Base-by-base conservation (phyloP, 164 flowering plant species). In the Piper longum region DNA sequence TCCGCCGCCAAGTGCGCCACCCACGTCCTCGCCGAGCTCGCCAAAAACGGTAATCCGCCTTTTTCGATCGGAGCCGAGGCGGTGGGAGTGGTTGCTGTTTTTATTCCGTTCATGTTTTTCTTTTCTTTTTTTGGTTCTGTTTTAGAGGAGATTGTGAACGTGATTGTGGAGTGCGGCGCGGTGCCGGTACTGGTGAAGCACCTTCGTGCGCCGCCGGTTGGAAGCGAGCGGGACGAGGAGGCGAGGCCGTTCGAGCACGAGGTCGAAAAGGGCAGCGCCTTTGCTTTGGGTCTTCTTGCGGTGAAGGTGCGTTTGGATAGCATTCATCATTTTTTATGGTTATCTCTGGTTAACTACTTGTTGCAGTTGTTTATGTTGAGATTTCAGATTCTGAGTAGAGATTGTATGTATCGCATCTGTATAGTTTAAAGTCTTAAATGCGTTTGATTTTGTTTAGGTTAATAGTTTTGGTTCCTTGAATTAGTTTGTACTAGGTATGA, bases 241-340 rank as follows among this genome's bases (percentile, higher is more conserved):
- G 43, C 59, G 57, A 84, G 71, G 85, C 86, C 88, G 26, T 75
- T 71, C 57, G 97, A 87, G 79, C 92, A 85, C 43, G 97, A 90
- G 69, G 97, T 90, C 8, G 97, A 87, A 83, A 87, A 87, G 64
- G 95, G 88, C 36, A 78, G 90, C 61, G 95, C 95, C 9, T 90
- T 90, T 64, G 90, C 88, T 5, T 76, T 90, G 2, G 91, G 97
- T 7, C 90, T 87, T 62, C 90, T 90, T 19, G 91, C 97, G 40
- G 87, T 90, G 1, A 90, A 87, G 95, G 95, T 90, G 54, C 57
- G 60, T 45, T 18, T 11, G 56, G 64, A 51, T 26, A 36, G 26
- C 4, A 12, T n/a, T 40, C 54, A 17, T 54, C 19, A 43, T 7
- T 54, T 54, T 39, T 6, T 12, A 17, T 36, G 43, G 7, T 36